A percentile compares a stretch with the other conserved stretches of the same genome.
Conservation (phyloP, 139 green algal genomes). For the Chlamydomonas sp. region DNA sequence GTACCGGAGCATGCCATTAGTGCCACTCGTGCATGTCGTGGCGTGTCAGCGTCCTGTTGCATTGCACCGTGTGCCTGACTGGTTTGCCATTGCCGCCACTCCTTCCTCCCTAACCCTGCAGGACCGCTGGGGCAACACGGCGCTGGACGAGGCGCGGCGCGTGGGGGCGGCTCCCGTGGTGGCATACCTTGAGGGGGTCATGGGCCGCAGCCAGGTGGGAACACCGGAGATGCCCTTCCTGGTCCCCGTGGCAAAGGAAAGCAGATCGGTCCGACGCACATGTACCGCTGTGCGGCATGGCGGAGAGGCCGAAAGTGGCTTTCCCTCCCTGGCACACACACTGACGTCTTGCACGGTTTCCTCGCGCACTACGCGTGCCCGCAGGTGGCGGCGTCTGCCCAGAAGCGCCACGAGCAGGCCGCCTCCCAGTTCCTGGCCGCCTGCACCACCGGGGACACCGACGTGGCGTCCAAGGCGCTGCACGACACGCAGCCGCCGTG, state of each 20-base stretch:
- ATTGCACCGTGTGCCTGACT: no score
- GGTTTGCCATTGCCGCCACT: not conserved
- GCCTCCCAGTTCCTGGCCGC: not conserved
- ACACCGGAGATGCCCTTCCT: no score
- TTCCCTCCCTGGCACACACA: no score
- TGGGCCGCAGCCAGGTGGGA: not conserved
- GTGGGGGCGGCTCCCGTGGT: constrained; percentile 52
- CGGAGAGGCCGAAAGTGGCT: no score
- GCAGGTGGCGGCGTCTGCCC: not conserved
- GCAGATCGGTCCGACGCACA: no score
- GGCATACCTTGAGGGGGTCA: constrained; percentile 35
- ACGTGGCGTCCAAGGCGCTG: not conserved
- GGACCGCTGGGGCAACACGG: constrained; percentile 59
- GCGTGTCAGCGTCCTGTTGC: no score
- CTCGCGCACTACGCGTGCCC: no score
- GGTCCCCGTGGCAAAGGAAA: no score
- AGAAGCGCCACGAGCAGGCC: constrained; percentile 5
- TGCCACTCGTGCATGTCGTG: no score
- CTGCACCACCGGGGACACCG: not conserved
- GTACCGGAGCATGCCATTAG: no score
- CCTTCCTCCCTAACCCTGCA: not conserved
- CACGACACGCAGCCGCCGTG: not conserved
- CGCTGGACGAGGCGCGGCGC: constrained; percentile 57
- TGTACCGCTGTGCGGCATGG: no score
- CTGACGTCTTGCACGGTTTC: no score